phyloP scores from a whole-genome alignment of 768 basidiomycete species.

The Daedaleopsis sinensis region DNA sequence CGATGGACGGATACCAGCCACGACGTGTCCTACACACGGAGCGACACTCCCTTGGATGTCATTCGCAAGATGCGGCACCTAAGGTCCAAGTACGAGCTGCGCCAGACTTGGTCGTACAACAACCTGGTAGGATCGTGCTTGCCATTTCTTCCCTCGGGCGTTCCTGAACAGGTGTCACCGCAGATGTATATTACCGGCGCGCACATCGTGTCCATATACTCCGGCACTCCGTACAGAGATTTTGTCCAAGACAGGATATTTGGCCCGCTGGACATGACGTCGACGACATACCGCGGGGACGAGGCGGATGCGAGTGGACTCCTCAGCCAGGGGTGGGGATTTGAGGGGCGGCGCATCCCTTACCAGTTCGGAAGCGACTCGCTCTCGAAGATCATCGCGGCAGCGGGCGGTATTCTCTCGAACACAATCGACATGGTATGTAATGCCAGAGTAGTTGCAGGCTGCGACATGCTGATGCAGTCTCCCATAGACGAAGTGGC shows the following conservation, averaged over 20 bases:
- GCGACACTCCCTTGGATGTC: constrained; percentile 31
- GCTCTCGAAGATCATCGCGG: constrained; percentile 32
- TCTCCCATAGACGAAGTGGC: constrained; percentile 42
- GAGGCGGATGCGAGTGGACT: constrained; percentile 37
- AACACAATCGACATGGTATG: constrained; percentile 47
- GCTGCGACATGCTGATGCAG: not conserved
- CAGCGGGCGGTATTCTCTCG: constrained; percentile 47
- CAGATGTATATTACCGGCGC: constrained; percentile 44
- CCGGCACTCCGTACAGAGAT: constrained; percentile 36
- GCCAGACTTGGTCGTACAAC: constrained; percentile 43
- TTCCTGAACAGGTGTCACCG: not conserved
- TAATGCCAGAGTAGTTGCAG: constrained; percentile 8
- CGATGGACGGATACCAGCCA: constrained; percentile 28
- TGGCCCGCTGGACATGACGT: constrained; percentile 42
- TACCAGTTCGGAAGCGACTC: constrained; percentile 33
- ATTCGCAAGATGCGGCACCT: constrained; percentile 34
- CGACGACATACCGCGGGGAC: constrained; percentile 40
- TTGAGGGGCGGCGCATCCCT: constrained; percentile 36
- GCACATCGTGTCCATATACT: constrained; percentile 38
- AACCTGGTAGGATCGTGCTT: constrained; percentile 33
- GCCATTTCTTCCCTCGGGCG: not conserved
- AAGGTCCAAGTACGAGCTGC: constrained; percentile 37
- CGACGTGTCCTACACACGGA: constrained; percentile 33
- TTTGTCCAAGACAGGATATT: constrained; percentile 48
- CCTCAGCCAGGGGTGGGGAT: constrained; percentile 38